Evolutionary conservation across 2,329 filamentous ascomycete species (phyloP).

Genomic region (Chaetomium sp.): DNA sequence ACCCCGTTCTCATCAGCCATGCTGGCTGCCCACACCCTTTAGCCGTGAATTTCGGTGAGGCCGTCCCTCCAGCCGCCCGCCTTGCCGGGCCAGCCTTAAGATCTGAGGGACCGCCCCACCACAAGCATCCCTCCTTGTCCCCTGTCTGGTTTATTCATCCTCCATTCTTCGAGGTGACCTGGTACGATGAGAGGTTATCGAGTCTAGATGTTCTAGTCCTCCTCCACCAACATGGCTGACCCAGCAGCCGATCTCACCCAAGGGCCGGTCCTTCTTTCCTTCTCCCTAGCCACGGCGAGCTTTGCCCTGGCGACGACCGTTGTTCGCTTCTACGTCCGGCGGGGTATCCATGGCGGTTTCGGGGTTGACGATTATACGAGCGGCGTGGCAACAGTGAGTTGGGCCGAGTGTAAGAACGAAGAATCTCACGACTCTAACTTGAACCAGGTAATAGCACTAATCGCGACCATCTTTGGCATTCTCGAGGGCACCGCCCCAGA

Average conservation of each 20-base stretch:
- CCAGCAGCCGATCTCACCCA: constrained; percentile 37
- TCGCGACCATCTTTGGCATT: constrained; percentile 42
- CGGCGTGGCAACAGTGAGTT: constrained; percentile 40
- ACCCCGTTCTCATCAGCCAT: constrained; percentile 26
- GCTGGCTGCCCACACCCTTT: constrained; percentile 19
- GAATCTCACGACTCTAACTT: not conserved
- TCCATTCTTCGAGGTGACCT: constrained; percentile 1
- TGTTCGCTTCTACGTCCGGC: constrained; percentile 40
- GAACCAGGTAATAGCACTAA: constrained; percentile 40
- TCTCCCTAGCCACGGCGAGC: constrained; percentile 40
- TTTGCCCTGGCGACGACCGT: constrained; percentile 42
- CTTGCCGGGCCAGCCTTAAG: constrained; percentile 14
- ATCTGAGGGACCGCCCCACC: not conserved
- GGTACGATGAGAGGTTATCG: constrained; percentile 25
- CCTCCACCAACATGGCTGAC: constrained; percentile 31
- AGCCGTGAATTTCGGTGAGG: constrained; percentile 25
- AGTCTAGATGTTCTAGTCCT: constrained; percentile 25
- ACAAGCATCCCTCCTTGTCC: not conserved
- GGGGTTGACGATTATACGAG: constrained; percentile 43
- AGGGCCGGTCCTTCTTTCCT: constrained; percentile 44
- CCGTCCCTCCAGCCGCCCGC: constrained; percentile 10
- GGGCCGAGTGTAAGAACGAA: not conserved
- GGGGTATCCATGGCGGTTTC: constrained; percentile 35
- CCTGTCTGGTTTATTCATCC: constrained; percentile 11
- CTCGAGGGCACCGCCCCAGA: constrained; percentile 39